Evolutionary conservation across 78 protist genomes (phyloP), one percentile per base, ranked within the genome.

Genomic region (Dictyostelium capitatum): DNA sequence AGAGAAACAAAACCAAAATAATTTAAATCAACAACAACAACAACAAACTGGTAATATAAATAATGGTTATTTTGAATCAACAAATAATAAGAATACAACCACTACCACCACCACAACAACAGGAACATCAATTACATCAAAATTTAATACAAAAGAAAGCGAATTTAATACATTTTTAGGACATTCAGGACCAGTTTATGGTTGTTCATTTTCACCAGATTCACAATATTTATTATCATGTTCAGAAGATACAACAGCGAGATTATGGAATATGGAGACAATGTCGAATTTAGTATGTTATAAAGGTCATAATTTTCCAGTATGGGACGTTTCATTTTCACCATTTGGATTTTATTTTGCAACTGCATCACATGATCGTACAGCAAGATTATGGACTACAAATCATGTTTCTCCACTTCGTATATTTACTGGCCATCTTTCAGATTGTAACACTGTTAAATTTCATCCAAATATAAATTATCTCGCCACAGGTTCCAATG

Each of bases 381-480:
- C 99, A 3, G 99, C 99, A 12, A 54, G 99, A 15, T 80, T 98
- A n/a, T 98, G 99, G 99, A 15, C 93, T 12, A 94, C 97, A 15
- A 95, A 97, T 37, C n/a, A 70, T n/a, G 19, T 80, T 3, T 15
- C 23, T 19, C 98, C 99, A 37, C 23, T 97, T 43, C 79, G 99
- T 28, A 51, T 97, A 5, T 96, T 97, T 30, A 92, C 94, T 8
- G 99, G 99, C 23, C 99, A 98, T 67, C 53, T 82, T 37, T n/a
- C 97, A 6, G 99, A 97, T 57, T 97, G 97, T n/a, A 96, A 97
- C 77, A 53, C 83, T 56, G 98, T 98, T 9, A 41, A 23, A 41
- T 98, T 98, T 90, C 99, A 98, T 56, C 99, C 99, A 43, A 98
- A 98, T 80, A 64, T 79, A 54, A 96, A 96, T 84, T 97, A 98